Percentiles rank a stretch among this genome's conserved stretches.
Evolutionary conservation across 2,329 filamentous ascomycete species (phyloP).

Genomic region (Akanthomyces dipterigenus): DNA sequence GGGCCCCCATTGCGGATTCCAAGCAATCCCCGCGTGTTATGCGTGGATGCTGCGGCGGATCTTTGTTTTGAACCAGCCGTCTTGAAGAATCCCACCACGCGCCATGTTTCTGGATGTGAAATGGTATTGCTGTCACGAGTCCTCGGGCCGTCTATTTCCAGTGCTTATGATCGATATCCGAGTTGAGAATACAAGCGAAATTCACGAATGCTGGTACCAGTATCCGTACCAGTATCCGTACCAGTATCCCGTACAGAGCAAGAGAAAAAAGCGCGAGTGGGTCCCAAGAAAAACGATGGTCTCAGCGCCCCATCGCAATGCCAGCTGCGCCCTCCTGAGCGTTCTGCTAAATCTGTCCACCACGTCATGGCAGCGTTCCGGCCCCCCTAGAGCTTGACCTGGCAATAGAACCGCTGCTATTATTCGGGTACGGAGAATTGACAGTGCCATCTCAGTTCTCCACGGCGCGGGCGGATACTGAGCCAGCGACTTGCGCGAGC

Average conservation of each 20-base stretch:
- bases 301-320: slow-evolving; percentile 2
- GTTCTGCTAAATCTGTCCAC: background rate
- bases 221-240: no score
- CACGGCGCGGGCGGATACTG: no score
- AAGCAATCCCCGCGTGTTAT: background rate
- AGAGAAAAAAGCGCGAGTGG: background rate
- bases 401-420: background rate
- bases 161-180: background rate
- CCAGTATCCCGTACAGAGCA: no score
- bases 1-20: background rate
- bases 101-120: no score
- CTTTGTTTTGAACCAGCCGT: no score
- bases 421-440: no score
- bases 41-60: no score
- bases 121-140: no score
- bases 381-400: background rate
- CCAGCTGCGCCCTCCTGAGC: background rate
- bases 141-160: background rate
- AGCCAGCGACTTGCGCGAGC: no score
- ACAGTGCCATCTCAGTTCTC: no score
- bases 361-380: background rate
- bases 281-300: background rate
- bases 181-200: no score
- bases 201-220: background rate
- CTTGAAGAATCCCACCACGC: no score